Evolutionary conservation across 83 land plant genomes (phyloP), one percentile per base, ranked within the genome.

Genomic region (Diphasiastrum complanatum): DNA sequence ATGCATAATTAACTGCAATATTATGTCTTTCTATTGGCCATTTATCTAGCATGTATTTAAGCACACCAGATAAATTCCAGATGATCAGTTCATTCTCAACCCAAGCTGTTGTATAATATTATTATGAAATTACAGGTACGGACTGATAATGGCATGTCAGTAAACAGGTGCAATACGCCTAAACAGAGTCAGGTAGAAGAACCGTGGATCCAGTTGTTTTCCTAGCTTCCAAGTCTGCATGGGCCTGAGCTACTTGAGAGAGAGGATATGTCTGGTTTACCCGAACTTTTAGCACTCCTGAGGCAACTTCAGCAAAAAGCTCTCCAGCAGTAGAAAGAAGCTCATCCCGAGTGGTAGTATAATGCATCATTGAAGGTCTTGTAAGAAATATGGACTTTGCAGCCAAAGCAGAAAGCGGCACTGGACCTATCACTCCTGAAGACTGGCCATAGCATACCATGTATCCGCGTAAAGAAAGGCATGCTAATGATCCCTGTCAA

Each of bases 401-500:
- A 18, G 75, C 78, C 33, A 95, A 73, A 6, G 71, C 78, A 3
- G 87, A 68, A 31, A 80, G 0, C 25, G 89, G 78, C 34, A 95
- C 48, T 40, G 99, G 97, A 45, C 82, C 99, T 12, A 86, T 83
- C 20, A 58, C 26, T 4, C 99, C 97, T 5, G 99, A 95, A n/a
- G 99, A 66, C 63, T 86, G 97, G 3, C 99, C 99, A 62, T 56
- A 95, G 58, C 75, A 74, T 51, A 95, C 92, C 89, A 95, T 75
- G 75, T 75, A 86, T 5, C 99, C 99, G 6, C 97, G 87, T 25
- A 50, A 5, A n/a, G 74, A 82, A 52, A 95, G 73, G 72, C 96
- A 86, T 31, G 75, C 77, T 65, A 95, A 61, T 8, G 99, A 95
- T 29, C 89, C 96, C 99, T 91, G 85, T n/a, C n/a, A n/a, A n/a